Evolutionary conservation across 345 rosid genomes (phyloP).

Genomic region (Kandelia obovata): DNA sequence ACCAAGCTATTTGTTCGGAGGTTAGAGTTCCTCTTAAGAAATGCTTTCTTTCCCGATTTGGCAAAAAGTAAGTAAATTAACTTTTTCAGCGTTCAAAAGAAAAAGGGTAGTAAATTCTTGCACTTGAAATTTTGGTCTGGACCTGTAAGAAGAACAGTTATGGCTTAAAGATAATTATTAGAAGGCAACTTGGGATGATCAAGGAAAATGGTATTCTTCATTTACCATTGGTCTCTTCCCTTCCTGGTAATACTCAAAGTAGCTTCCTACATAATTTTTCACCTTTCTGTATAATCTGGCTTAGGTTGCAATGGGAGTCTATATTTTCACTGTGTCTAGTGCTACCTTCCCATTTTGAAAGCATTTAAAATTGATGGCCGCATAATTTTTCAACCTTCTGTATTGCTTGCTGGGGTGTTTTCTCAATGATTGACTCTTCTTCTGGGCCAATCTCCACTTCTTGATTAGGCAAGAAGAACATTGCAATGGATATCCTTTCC

Average conservation of each 20-base stretch:
- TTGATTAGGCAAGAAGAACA: conserved; percentile 3
- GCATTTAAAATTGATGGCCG: conserved; percentile 8
- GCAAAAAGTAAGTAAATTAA: too few relatives aligned
- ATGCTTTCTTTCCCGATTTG: too few relatives aligned
- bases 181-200: too few relatives aligned
- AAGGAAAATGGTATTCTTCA: too few relatives aligned
- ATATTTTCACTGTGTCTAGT: conserved; percentile 4
- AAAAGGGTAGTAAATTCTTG: too few relatives aligned
- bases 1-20: too few relatives aligned
- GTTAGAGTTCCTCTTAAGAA: too few relatives aligned
- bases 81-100: too few relatives aligned
- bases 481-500: conserved; percentile 9
- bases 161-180: too few relatives aligned
- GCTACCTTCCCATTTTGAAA: conserved; percentile 7
- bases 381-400: conserved; percentile 10
- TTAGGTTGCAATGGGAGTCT: neutral
- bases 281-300: conserved; percentile 44
- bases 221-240: conserved; percentile 38
- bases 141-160: too few relatives aligned
- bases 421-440: neutral
- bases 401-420: conserved; percentile 2
- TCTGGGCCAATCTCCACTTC: conserved; percentile 17
- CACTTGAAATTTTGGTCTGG: too few relatives aligned
- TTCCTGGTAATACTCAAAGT: conserved; percentile 33
- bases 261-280: conserved; percentile 30